A percentile compares a stretch with the other conserved stretches of the same genome.
Conservation (phyloP, 1,284 basidiomycete genomes). For the Ustilago sp. region DNA sequence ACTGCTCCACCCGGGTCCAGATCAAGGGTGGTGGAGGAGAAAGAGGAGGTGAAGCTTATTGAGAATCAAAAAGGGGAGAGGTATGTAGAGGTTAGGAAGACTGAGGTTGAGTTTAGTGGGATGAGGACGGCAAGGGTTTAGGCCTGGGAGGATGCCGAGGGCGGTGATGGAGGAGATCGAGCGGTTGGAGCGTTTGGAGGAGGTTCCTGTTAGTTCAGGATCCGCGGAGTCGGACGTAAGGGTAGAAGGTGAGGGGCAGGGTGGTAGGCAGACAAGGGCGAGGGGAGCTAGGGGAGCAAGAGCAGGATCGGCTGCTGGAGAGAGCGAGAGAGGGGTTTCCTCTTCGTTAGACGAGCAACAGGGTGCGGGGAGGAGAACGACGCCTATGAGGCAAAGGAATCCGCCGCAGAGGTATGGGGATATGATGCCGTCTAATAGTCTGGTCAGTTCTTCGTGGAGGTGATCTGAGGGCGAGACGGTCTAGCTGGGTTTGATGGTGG, state of each 20-base stretch:
- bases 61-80: slow-evolving; percentile 38
- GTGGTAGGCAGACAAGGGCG: background rate
- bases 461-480: background rate
- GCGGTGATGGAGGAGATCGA: background rate
- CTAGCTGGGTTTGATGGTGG: background rate
- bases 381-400: slow-evolving; percentile 27
- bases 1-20: slow-evolving; percentile 9
- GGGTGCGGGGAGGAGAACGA: slow-evolving; percentile 14
- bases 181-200: background rate
- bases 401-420: slow-evolving; percentile 27
- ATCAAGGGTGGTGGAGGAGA: slow-evolving; percentile 71
- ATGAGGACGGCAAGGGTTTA: background rate
- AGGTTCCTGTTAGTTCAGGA: background rate
- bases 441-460: background rate
- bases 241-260: background rate
- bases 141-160: background rate
- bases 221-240: background rate
- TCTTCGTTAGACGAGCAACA: slow-evolving; percentile 12
- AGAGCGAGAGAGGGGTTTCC: slow-evolving; percentile 5
- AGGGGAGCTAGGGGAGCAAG: slow-evolving; percentile 1
- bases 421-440: background rate
- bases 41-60: slow-evolving; percentile 70
- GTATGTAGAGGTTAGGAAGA: slow-evolving; percentile 32
- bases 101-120: slow-evolving; percentile 11
- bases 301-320: slow-evolving; percentile 2